Conservation (phyloP, 345 rosid species). For the Hibiscus trionum region DNA sequence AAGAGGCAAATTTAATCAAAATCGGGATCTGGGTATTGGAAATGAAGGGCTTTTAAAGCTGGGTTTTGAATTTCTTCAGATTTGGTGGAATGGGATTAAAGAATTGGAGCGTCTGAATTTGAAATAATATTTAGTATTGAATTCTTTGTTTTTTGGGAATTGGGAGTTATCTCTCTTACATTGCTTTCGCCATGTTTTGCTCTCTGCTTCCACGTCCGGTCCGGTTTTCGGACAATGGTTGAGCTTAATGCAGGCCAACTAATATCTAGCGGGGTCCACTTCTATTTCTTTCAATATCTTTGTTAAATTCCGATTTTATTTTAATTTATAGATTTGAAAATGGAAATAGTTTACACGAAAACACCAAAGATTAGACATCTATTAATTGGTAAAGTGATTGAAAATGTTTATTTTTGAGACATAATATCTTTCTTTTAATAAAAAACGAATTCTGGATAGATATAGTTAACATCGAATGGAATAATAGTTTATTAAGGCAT, state of each 20-base stretch:
- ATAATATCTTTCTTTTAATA: no score
- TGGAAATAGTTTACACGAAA: no score
- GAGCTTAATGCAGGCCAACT: conserved; percentile 14
- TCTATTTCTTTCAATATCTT: background rate
- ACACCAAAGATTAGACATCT: no score
- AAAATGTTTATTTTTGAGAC: no score
- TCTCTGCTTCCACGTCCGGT: background rate
- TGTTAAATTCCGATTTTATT: no score
- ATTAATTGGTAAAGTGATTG: no score
- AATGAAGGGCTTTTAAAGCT: conserved; percentile 20
- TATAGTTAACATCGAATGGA: no score
- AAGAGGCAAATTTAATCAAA: conserved; percentile 12
- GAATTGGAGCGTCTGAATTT: background rate
- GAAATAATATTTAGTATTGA: no score
- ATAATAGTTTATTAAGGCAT: no score
- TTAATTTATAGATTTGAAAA: no score
- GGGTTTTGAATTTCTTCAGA: conserved; percentile 27
- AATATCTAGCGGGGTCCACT: conserved; percentile 19
- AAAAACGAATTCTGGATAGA: no score
- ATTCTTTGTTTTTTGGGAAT: no score
- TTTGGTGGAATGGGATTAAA: conserved; percentile 19
- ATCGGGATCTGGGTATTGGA: conserved; percentile 39
- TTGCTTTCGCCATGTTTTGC: conserved; percentile 6
- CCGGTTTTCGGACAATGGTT: conserved; percentile 12
- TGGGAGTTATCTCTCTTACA: background rate